Percentiles rank a stretch among this genome's conserved stretches.
Conservation (phyloP, 2,329 filamentous ascomycete genomes). For the Ophiostoma tasmaniense region DNA sequence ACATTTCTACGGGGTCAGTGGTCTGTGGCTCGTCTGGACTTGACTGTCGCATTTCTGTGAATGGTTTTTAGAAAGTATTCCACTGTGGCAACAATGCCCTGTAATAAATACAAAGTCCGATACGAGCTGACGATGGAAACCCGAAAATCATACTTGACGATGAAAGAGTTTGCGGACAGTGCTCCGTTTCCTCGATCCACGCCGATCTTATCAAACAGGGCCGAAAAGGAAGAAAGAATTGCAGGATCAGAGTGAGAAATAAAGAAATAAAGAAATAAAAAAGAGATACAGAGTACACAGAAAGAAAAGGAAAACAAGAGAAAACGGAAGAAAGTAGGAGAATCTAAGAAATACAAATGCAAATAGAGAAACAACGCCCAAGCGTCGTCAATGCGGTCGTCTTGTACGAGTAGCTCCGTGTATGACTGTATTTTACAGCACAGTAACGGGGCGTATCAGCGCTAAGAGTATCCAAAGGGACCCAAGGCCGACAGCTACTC, state of each 20-base stretch:
- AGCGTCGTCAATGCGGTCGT: not conserved
- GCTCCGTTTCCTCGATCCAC: not conserved
- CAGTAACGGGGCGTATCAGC: not conserved
- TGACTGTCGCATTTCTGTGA: not conserved
- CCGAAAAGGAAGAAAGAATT: conserved; percentile 3
- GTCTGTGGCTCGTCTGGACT: not conserved
- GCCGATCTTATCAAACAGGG: conserved; percentile 13
- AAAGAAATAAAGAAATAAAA: not conserved
- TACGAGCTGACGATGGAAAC: not conserved
- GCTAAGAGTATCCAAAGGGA: not conserved
- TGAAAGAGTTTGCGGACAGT: not conserved
- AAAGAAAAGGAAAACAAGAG: not conserved
- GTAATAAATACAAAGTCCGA: no score
- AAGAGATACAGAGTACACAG: not conserved
- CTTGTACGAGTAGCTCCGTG: not conserved
- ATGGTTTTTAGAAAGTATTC: not conserved
- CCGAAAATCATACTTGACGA: not conserved
- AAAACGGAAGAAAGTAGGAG: not conserved
- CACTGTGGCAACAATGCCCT: not conserved
- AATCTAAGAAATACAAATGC: not conserved
- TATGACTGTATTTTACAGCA: conserved; percentile 4
- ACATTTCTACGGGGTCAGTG: conserved; percentile 7
- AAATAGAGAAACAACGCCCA: not conserved
- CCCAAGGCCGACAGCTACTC: not conserved
- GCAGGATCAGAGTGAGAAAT: not conserved